These are phyloP conservation scores for Aspergillus tubingensis DNA, from an alignment of 2,329 filamentous ascomycete genomes.

Conservation along the genomic window DNA sequence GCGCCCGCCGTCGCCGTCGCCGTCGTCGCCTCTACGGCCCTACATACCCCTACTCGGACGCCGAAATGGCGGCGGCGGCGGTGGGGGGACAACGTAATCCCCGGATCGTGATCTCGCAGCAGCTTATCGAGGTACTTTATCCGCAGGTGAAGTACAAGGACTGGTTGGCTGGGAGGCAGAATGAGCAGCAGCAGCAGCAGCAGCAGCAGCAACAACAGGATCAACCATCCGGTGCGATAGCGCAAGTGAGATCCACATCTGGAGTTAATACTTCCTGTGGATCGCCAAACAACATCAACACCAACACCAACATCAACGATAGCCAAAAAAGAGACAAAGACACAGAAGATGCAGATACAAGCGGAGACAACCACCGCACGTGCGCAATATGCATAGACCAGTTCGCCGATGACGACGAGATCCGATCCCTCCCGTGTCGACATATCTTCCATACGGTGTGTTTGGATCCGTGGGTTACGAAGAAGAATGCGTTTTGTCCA, in stretches of 20 bases:
- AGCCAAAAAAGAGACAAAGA: neutral
- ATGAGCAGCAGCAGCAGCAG: too few relatives aligned
- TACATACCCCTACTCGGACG: slow-evolving; percentile 7
- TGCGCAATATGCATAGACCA: slow-evolving; percentile 96
- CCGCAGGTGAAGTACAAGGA: slow-evolving; percentile 13
- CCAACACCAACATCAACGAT: too few relatives aligned
- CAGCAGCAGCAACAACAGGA: too few relatives aligned
- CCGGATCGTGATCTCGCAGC: too few relatives aligned
- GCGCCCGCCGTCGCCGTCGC: slow-evolving; percentile 9
- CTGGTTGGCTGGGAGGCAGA: slow-evolving; percentile 7
- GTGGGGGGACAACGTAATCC: too few relatives aligned
- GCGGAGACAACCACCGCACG: slow-evolving; percentile 9
- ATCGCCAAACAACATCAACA: too few relatives aligned
- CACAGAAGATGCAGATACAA: neutral
- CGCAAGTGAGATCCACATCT: too few relatives aligned
- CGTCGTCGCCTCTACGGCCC: slow-evolving; percentile 11
- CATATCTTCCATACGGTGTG: slow-evolving; percentile 96
- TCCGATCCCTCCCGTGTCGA: slow-evolving; percentile 90
- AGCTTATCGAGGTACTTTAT: too few relatives aligned
- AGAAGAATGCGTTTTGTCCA: slow-evolving; percentile 89
- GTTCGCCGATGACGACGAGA: slow-evolving; percentile 89
- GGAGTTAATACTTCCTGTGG: too few relatives aligned
- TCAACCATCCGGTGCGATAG: too few relatives aligned
- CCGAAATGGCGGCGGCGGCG: slow-evolving; percentile 14
- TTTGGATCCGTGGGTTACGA: slow-evolving; percentile 94